Percentiles rank a stretch among this genome's conserved stretches.
Evolutionary conservation across 1,284 basidiomycete genomes (phyloP).

Genomic region (Anthracocystis panici-leucophaei): DNA sequence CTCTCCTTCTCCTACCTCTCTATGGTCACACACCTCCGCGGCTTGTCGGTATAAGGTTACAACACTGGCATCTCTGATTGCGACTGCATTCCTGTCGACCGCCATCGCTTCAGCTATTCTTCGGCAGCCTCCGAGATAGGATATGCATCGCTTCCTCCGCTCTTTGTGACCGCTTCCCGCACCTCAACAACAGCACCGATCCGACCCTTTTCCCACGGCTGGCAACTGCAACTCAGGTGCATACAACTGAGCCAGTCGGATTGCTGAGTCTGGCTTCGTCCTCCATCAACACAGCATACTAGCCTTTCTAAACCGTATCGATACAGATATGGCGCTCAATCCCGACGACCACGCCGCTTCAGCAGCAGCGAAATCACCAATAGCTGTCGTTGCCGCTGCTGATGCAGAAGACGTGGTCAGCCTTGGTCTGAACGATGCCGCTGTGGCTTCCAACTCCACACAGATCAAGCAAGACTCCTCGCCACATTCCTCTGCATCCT

Average conservation of each 20-base stretch:
- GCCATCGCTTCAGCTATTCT: not conserved
- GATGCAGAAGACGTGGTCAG: not conserved
- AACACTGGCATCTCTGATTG: not conserved
- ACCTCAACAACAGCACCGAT: not conserved
- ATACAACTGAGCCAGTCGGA: not conserved
- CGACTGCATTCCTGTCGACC: not conserved
- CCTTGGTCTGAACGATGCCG: not conserved
- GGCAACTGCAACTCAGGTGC: not conserved
- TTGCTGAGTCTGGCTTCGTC: not conserved
- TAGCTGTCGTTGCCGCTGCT: not conserved
- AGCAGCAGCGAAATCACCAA: not conserved
- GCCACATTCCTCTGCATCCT: conserved; percentile 27
- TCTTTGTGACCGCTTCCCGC: conserved; percentile 9
- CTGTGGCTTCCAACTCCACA: not conserved
- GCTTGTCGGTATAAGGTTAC: conserved; percentile 7
- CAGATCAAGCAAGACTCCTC: conserved; percentile 10
- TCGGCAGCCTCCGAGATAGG: conserved; percentile 2
- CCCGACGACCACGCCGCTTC: not conserved
- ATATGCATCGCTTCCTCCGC: conserved; percentile 13
- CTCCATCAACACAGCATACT: not conserved
- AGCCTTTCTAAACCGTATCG: not conserved
- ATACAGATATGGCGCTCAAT: conserved; percentile 9
- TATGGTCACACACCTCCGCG: conserved; percentile 7
- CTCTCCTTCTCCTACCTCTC: conserved; percentile 6
- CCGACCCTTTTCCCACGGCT: not conserved